Evolutionary conservation across 768 basidiomycete species (phyloP), one percentile per base, ranked within the genome.

Genomic region (Termitomyces sp.): DNA sequence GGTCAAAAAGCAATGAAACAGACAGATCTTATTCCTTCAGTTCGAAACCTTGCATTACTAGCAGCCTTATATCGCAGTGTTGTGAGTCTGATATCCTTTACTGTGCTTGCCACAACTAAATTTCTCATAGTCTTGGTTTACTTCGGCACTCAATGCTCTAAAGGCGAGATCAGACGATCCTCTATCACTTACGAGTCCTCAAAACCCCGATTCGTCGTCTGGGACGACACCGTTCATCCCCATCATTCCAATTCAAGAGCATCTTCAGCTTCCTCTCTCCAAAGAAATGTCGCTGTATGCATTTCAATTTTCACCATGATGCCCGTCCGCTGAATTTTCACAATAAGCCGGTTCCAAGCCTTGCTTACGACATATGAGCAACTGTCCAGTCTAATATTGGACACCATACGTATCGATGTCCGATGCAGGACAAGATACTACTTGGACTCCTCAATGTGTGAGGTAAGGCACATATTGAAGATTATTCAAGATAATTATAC

Each of bases 331-430:
- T 57, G 16, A 37, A 46, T 18, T 42, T 45, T 37, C 58, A 28
- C 24, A 44, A 60, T 4, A 62, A 96, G 96, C 59, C 93, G 94
- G 31, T 97, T 94, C 72, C 88, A 95, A 68, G 91, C 94, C 0
- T 77, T 98, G 46, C 76, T 95, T 42, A 86, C 88, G 73, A 96
- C 94, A 2, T 98, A 94, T 65, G 87, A 90, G 39, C 94, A 96
- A 63, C 79, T 98, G 7, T 87, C 91, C 9, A 86, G 90, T 65
- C 81, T 95, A 57, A 87, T 97, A 50, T 75, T 98, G 42, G 88
- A 90, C 68, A 94, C 90, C 5, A 84, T 98, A 31, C 84, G 94
- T 36, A 83, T 92, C 54, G 96, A 98, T 66, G 73, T 97, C 52
- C 84, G 96, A 5, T 93, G 94, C 67, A 83, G 93, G 47, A 82